phyloP scores from a whole-genome alignment of 768 basidiomycete species.

The Suillus clintonianus region DNA sequence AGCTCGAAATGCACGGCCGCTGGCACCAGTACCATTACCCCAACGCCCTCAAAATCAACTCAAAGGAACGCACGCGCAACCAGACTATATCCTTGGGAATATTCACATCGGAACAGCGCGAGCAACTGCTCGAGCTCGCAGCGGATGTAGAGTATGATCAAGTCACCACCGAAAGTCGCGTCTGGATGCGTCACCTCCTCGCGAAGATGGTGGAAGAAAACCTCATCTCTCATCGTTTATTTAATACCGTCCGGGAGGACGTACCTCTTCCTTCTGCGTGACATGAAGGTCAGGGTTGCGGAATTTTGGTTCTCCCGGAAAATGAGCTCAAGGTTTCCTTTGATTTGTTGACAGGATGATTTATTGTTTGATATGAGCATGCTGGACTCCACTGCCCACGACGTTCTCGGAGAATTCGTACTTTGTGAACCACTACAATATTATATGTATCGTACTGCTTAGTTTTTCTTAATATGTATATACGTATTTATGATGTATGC shows the following conservation, averaged over 20 bases:
- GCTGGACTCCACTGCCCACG: not conserved
- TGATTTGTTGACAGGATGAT: not conserved
- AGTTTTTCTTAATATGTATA: not conserved
- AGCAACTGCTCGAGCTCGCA: constrained; percentile 25
- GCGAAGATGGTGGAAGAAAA: constrained; percentile 14
- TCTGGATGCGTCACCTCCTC: constrained; percentile 23
- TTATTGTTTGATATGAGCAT: not conserved
- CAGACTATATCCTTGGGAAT: constrained; percentile 16
- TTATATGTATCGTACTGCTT: not conserved
- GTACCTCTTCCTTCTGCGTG: not conserved
- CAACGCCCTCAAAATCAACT: constrained; percentile 27
- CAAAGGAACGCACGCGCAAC: constrained; percentile 8
- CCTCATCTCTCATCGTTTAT: constrained; percentile 11
- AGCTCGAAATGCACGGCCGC: constrained; percentile 17
- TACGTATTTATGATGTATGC: not conserved
- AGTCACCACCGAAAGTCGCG: constrained; percentile 7
- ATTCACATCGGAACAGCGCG: constrained; percentile 26
- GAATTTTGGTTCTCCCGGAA: not conserved
- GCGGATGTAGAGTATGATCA: constrained; percentile 24
- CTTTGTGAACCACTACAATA: not conserved
- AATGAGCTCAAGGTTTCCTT: not conserved
- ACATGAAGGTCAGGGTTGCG: not conserved
- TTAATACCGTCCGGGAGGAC: not conserved
- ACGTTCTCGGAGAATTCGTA: not conserved
- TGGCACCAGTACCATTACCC: constrained; percentile 26